Base-by-base conservation (phyloP, 495 filamentous ascomycete genomes). In the Xylaria sp. region DNA sequence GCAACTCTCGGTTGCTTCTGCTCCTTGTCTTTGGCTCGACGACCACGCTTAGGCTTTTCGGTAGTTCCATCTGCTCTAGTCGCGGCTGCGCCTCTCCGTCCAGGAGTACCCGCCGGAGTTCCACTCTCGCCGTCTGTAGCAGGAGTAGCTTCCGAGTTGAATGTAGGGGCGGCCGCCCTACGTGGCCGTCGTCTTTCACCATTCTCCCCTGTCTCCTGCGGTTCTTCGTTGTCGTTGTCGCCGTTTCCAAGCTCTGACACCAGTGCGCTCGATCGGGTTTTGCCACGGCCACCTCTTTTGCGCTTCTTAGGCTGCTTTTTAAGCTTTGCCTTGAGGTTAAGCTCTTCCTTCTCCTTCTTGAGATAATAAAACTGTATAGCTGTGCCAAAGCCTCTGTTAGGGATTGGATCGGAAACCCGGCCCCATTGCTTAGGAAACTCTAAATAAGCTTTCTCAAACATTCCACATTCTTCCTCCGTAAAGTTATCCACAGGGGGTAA, bases 301-400 rank as follows among this genome's bases (percentile, higher is more conserved):
- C 89, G 85, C 67, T 87, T 89, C 61, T 88, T 90, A 35, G 89
- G 90, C 80, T 90, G 88, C 69, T 90, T 91, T 81, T 89, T 95
- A 35, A 93, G 82, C 77, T 92, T 93, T 44, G 93, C 91, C 80
- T 97, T 97, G 75, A 97, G 95, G 69, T 93, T 93, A 31, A 90
- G 89, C 69, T 90, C 87, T 75, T 92, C 90, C 80, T 99, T 99
- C 80, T 93, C 91, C 80, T 97, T 97, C 68, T 92, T 97, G 72
- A 94, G 88, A 80, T 99, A 99, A 79, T 99, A 98, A 79, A 98
- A 97, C 73, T 93, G 86, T 73, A 99, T 98, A 77, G 93, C 97
- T 61, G 94, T 90, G 73, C 92, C 89, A 81, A 92, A 96, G 73
- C 91, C 90, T 21, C 95, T 90, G 26, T 87, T 85, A 14, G 89